Evolutionary conservation across 176 grass and related monocot species (phyloP).

Genomic region (Tillandsia leiboldiana): DNA sequence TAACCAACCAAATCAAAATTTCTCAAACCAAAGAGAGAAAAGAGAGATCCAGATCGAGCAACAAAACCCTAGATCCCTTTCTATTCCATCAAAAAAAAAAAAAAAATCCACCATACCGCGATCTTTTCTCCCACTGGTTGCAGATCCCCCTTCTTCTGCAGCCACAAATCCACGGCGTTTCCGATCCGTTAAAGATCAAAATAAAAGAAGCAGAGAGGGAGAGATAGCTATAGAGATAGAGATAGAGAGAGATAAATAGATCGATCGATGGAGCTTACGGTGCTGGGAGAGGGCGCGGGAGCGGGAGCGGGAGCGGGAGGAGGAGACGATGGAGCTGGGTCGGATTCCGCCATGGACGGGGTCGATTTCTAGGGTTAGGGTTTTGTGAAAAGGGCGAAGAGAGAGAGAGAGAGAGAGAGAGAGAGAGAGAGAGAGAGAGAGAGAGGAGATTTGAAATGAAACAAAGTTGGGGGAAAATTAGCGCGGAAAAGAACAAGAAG

Average conservation of each 20-base stretch:
- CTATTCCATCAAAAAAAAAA: neutral
- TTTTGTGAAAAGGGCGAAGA: neutral
- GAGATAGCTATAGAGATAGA: slow-evolving; percentile 1
- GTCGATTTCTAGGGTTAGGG: slow-evolving; percentile 38
- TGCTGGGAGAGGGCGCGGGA: neutral
- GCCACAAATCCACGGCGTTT: slow-evolving; percentile 6
- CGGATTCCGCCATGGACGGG: slow-evolving; percentile 44
- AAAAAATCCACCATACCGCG: slow-evolving; percentile 23
- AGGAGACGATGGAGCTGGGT: slow-evolving; percentile 20
- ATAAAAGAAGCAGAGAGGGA: neutral
- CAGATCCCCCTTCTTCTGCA: slow-evolving; percentile 48
- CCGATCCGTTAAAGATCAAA: neutral
- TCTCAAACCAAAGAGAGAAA: neutral
- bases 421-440: slow-evolving; percentile 4
- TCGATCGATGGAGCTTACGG: neutral
- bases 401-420: slow-evolving; percentile 1
- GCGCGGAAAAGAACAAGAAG: slow-evolving; percentile 3
- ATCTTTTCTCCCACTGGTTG: slow-evolving; percentile 64
- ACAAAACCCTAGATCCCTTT: slow-evolving; percentile 3
- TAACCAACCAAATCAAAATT: slow-evolving; percentile 7
- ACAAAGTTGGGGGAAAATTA: slow-evolving; percentile 5
- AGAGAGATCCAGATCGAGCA: no score
- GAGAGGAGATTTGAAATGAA: slow-evolving; percentile 20
- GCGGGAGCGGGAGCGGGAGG: slow-evolving; percentile 4
- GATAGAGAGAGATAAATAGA: slow-evolving; percentile 13